Base-by-base conservation (phyloP, 148 eudicot genomes). In the Cornus kousa region DNA sequence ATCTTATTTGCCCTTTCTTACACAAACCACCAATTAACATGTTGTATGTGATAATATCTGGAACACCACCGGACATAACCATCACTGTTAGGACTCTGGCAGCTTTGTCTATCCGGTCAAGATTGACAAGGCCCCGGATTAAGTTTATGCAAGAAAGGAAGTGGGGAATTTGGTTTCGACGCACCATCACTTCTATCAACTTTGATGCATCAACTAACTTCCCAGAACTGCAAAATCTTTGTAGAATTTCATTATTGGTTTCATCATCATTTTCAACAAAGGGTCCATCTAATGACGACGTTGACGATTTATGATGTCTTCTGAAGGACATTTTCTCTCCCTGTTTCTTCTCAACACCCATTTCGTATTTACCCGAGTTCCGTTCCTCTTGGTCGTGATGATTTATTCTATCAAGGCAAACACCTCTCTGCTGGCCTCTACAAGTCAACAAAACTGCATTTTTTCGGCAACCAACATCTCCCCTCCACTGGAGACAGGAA, bases 21-120 rank as follows among this genome's bases (percentile, higher is more conserved):
- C 98, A 95, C 59, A 95, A 65, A 55, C 96, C 91, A 80, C 90
- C 80, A 77, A 95, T 85, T 68, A 95, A 81, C 93, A 93, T 95
- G 84, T 95, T 95, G 83, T 88, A 88, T 7, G 97, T 95, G 80
- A 95, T 93, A 70, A 91, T 82, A 87, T 95, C 98, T 5, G 93
- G 97, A 79, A 89, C 82, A 65, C 97, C 97, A 80, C 97, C 97
- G 5, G 94, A 91, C 98, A 93, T 86, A 39, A 93, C 94, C 90
- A 95, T 87, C 69, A 90, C 68, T 62, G 82, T 80, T 77, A 93
- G 83, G 70, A 89, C 85, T 66, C 80, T 88, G 19, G 79, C 77
- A 74, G 98, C 98, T 80, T 85, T 88, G 46, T 86, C 90, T 60
- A 81, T 75, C 20, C 64, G 83, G 67, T 83, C 82, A 64, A 74